Percentiles rank a stretch among this genome's conserved stretches.
Evolutionary conservation across 495 filamentous ascomycete genomes (phyloP).

Genomic region (Xylaria curta): DNA sequence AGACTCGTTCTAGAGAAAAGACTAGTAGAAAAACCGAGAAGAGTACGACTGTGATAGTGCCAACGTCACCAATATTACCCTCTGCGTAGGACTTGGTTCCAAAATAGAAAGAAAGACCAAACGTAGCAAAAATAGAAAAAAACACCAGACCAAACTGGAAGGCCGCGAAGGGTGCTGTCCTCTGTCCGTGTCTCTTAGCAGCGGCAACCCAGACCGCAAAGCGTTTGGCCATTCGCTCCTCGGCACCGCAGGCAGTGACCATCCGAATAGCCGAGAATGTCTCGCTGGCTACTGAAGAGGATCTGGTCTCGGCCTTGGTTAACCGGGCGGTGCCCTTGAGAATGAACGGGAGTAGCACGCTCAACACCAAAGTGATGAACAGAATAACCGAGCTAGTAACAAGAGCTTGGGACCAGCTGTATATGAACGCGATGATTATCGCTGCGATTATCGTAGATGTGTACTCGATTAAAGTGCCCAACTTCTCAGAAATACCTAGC

Average conservation of each 20-base stretch:
- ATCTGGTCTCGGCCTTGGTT: constrained; percentile 54
- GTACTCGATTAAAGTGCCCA: constrained; percentile 53
- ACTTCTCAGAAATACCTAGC: constrained; percentile 64
- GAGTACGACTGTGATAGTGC: constrained; percentile 58
- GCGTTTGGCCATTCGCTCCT: constrained; percentile 55
- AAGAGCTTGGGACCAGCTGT: constrained; percentile 62
- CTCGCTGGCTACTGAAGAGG: constrained; percentile 65
- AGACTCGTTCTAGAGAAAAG: constrained; percentile 52
- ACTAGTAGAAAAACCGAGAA: constrained; percentile 65
- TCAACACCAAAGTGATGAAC: constrained; percentile 60
- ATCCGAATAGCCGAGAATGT: constrained; percentile 62
- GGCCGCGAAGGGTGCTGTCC: constrained; percentile 52
- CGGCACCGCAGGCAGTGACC: constrained; percentile 69
- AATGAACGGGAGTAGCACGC: constrained; percentile 64
- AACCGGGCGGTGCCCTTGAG: constrained; percentile 56
- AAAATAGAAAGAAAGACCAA: constrained; percentile 61
- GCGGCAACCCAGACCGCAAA: constrained; percentile 65
- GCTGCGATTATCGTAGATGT: constrained; percentile 49
- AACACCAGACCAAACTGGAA: constrained; percentile 46
- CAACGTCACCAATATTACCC: constrained; percentile 48
- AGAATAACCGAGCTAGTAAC: constrained; percentile 63
- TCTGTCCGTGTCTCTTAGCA: constrained; percentile 58
- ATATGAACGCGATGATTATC: constrained; percentile 59
- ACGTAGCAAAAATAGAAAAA: constrained; percentile 51
- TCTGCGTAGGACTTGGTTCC: constrained; percentile 51